These are phyloP conservation scores for Pouteria glomerata DNA, from an alignment of 148 eudicot species.

Conservation along the genomic window DNA sequence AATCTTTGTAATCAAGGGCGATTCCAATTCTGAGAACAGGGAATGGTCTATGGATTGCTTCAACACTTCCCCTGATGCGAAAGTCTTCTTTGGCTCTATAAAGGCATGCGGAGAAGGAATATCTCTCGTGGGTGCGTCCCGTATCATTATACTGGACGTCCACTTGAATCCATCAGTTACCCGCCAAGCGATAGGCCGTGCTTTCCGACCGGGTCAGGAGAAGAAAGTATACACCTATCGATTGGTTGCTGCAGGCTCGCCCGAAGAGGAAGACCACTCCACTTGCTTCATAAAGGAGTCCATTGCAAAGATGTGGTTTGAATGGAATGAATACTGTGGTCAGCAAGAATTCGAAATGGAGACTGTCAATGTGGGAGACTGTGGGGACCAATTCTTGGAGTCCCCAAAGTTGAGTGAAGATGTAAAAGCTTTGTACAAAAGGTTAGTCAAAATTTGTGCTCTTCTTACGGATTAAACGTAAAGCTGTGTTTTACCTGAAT, in stretches of 20 bases:
- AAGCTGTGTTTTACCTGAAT: not conserved
- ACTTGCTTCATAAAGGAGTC: constrained; percentile 77
- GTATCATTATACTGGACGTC: constrained; percentile 77
- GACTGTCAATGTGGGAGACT: constrained; percentile 41
- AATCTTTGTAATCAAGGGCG: constrained; percentile 71
- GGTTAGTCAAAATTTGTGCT: constrained; percentile 35
- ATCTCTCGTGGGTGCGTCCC: constrained; percentile 87
- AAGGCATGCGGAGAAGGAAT: constrained; percentile 97
- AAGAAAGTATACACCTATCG: constrained; percentile 67
- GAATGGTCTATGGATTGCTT: constrained; percentile 72
- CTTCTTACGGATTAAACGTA: constrained; percentile 2
- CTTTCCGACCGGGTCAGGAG: constrained; percentile 84
- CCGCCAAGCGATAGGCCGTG: constrained; percentile 95
- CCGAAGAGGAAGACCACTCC: constrained; percentile 76
- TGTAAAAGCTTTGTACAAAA: constrained; percentile 47
- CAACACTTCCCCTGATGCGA: constrained; percentile 67
- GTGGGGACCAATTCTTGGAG: constrained; percentile 69
- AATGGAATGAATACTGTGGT: constrained; percentile 65
- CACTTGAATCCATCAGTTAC: constrained; percentile 86
- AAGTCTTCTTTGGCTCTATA: constrained; percentile 83
- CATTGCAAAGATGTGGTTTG: constrained; percentile 93
- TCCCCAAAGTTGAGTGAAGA: constrained; percentile 46
- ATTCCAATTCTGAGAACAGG: constrained; percentile 47
- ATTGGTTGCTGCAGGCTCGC: constrained; percentile 71
- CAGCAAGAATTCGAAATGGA: constrained; percentile 50